These are phyloP conservation scores for Syzygium jambos DNA, from an alignment of 345 rosid genomes.

Conservation along the genomic window DNA sequence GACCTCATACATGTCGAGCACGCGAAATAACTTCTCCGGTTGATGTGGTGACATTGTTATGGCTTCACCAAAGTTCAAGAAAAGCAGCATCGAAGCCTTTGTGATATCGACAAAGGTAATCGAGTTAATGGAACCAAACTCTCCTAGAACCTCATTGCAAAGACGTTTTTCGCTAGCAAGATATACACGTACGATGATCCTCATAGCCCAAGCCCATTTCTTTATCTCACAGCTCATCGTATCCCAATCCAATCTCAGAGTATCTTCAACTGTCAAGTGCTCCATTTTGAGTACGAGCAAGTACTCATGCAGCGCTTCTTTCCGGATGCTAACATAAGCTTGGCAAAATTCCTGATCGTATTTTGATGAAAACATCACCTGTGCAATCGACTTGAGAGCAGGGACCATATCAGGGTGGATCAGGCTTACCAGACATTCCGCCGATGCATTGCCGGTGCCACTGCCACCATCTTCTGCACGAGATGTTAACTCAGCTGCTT, in stretches of 20 bases:
- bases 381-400: constrained; percentile 52
- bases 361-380: constrained; percentile 51
- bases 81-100: constrained; percentile 29
- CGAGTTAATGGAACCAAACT: constrained; percentile 24
- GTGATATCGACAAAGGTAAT: constrained; percentile 50
- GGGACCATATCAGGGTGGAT: constrained; percentile 40
- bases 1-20: constrained; percentile 66
- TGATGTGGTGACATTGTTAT: constrained; percentile 36
- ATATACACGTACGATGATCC: constrained; percentile 37
- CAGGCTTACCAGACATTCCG: constrained; percentile 27
- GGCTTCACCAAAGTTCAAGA: constrained; percentile 76
- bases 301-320: constrained; percentile 55
- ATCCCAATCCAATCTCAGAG: constrained; percentile 46
- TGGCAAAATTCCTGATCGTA: constrained; percentile 44
- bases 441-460: constrained; percentile 3
- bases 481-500: constrained; percentile 19
- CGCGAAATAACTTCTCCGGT: constrained; percentile 56
- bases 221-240: constrained; percentile 42
- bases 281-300: constrained; percentile 33
- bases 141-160: constrained; percentile 51
- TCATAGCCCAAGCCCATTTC: constrained; percentile 57
- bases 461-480: background rate
- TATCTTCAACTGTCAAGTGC: constrained; percentile 49
- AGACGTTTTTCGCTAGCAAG: constrained; percentile 52
- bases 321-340: constrained; percentile 35